phyloP scores from a whole-genome alignment of 208 protist genomes.

The Wallacemonas sp. region DNA sequence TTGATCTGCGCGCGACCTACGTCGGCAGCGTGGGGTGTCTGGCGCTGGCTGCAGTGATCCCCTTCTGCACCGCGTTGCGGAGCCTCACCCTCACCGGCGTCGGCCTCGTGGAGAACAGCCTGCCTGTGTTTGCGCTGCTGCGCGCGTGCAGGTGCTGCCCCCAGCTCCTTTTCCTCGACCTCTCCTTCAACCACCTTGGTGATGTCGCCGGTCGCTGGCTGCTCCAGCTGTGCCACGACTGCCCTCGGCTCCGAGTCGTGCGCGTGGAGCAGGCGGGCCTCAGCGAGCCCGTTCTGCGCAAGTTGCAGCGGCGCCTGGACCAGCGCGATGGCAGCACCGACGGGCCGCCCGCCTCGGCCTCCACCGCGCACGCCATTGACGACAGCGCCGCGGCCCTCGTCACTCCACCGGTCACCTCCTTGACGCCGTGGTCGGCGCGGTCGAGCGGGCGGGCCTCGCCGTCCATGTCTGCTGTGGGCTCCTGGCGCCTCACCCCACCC shows the following conservation, averaged over 20 bases:
- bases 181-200: conserved; percentile 38
- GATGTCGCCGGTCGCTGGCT: conserved; percentile 36
- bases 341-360: neutral
- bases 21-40: conserved; percentile 34
- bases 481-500: neutral
- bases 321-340: neutral
- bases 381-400: neutral
- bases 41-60: conserved; percentile 37
- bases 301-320: conserved; percentile 6
- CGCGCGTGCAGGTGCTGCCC: conserved; percentile 20
- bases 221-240: conserved; percentile 24
- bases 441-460: neutral
- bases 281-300: conserved; percentile 19
- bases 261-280: conserved; percentile 27
- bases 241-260: conserved; percentile 28
- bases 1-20: conserved; percentile 29
- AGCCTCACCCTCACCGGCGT: conserved; percentile 28
- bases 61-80: conserved; percentile 31
- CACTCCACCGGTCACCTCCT: neutral
- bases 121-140: conserved; percentile 28
- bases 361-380: neutral
- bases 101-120: conserved; percentile 26
- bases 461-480: neutral
- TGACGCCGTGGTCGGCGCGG: too few species aligned
- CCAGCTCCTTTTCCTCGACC: conserved; percentile 33